These are phyloP conservation scores for Pisolithus thermaeus DNA, from an alignment of 1,284 basidiomycete genomes.

Conservation along the genomic window DNA sequence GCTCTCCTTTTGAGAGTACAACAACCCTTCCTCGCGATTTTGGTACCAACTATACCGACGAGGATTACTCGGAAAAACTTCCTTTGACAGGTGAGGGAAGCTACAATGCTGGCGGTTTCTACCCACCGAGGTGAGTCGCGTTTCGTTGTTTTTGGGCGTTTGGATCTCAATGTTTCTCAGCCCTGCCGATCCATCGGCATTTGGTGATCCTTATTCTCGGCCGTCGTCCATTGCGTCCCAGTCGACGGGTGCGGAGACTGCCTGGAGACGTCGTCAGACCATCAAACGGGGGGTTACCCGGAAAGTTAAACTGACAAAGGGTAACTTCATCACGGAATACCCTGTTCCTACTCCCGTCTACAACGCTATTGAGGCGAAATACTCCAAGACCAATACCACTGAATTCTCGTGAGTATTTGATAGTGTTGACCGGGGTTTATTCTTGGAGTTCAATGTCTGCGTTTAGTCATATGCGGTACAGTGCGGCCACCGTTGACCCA, in stretches of 20 bases:
- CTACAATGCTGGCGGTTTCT: constrained; percentile 53
- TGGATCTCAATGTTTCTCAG: constrained; percentile 29
- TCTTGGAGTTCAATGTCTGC: constrained; percentile 6
- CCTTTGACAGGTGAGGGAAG: constrained; percentile 55
- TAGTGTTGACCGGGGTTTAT: background rate
- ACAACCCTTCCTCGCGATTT: constrained; percentile 46
- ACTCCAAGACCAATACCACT: constrained; percentile 62
- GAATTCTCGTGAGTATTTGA: constrained; percentile 74
- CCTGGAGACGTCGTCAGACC: constrained; percentile 86
- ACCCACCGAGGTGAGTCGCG: constrained; percentile 60
- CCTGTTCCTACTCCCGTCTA: constrained; percentile 84
- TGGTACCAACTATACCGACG: constrained; percentile 47
- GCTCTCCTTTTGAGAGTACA: constrained; percentile 24
- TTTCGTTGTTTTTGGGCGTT: background rate
- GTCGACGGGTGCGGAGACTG: constrained; percentile 59
- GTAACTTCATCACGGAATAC: constrained; percentile 89
- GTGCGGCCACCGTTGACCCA: constrained; percentile 89
- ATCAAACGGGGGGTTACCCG: constrained; percentile 90
- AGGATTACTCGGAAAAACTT: constrained; percentile 66
- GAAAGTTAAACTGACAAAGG: constrained; percentile 88
- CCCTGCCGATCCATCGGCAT: constrained; percentile 53
- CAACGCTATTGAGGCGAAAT: constrained; percentile 83
- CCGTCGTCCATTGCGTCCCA: constrained; percentile 62
- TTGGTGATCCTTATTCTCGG: constrained; percentile 63
- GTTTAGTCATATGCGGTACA: constrained; percentile 83